Base-by-base conservation (phyloP, 2,329 filamentous ascomycete species). In the Cordyceps sp. region DNA sequence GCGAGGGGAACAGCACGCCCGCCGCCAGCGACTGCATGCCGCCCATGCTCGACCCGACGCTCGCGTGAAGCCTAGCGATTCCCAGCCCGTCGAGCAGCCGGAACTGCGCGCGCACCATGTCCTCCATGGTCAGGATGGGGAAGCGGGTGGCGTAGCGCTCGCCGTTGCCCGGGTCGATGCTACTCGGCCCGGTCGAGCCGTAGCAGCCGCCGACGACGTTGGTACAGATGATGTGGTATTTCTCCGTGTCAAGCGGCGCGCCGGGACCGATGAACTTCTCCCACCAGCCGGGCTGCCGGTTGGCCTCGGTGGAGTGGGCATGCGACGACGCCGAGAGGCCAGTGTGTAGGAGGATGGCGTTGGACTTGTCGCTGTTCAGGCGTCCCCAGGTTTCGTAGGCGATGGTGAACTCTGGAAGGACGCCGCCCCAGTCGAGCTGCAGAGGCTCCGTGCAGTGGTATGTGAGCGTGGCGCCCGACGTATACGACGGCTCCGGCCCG, bases 31-130 rank as follows among this genome's bases (percentile, higher is more conserved):
- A 90, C 52, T 93, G 88, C 90, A 98, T 98, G 33, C 90, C 90
- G 33, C 90, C 90, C 90, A 98, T 98, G 54, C 84, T 93, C 6
- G 83, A 84, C 12, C 90, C 90, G 15, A 98, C 88, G 36, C 83
- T 93, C 14, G 90, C 90, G 52, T 93, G 83, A 9, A 98, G 66
- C 46, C 73, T 81, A 17, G 70, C 49, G 29, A 98, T 78, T 6
- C 76, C 76, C 19, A 98, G 62, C 5, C 62, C 55, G 52, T 96
- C 86, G 10, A 98, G 66, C 20, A 98, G 68, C 27, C 81, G 68
- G 59, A 96, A 94, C 53, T 98, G 90, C 5, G 86, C 88, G 33
- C 86, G 74, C 20, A 96, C 90, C 90, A 98, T 98, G 53, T 98
- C 90, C 44, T 93, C 76, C 62, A 98, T 77, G 1, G 90, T 98